Percentiles rank a stretch among this genome's conserved stretches.
phyloP scores from a whole-genome alignment of 2,329 filamentous ascomycete genomes.

The Fonsecaea nubica region DNA sequence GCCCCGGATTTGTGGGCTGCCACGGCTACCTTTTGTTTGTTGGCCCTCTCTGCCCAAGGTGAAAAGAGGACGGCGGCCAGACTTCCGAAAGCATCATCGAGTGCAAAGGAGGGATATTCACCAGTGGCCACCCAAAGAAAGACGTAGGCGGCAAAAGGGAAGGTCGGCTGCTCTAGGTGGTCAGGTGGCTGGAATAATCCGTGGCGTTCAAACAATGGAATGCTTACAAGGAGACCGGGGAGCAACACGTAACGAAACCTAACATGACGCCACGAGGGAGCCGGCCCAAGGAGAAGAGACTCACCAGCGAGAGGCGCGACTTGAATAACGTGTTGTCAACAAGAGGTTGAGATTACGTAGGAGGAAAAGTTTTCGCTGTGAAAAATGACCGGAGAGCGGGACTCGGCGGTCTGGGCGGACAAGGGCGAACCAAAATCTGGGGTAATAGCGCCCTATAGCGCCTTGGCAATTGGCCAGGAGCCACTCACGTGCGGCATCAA shows the following conservation, averaged over 20 bases:
- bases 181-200: constrained; percentile 2
- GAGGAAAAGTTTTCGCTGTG: constrained; percentile 11
- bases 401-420: constrained; percentile 2
- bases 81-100: background rate
- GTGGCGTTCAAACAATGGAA: background rate
- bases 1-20: constrained; percentile 17
- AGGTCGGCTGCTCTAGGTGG: background rate
- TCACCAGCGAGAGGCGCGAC: constrained; percentile 1
- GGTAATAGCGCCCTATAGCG: background rate
- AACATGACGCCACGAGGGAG: constrained; percentile 13
- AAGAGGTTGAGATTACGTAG: constrained; percentile 32
- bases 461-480: background rate
- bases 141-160: constrained; percentile 9
- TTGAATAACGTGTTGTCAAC: constrained; percentile 31
- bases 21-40: constrained; percentile 3
- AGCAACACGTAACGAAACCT: background rate
- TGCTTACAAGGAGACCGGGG: constrained; percentile 3
- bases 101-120: constrained; percentile 8
- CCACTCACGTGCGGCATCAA: constrained; percentile 25
- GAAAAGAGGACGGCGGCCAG: constrained; percentile 1
- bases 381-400: constrained; percentile 21
- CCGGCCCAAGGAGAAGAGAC: background rate
- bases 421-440: constrained; percentile 14
- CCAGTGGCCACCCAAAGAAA: background rate
- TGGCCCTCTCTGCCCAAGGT: background rate